Percentiles rank a stretch among this genome's conserved stretches.
Conservation (phyloP, 305 asterid species). For the Vinca major region DNA sequence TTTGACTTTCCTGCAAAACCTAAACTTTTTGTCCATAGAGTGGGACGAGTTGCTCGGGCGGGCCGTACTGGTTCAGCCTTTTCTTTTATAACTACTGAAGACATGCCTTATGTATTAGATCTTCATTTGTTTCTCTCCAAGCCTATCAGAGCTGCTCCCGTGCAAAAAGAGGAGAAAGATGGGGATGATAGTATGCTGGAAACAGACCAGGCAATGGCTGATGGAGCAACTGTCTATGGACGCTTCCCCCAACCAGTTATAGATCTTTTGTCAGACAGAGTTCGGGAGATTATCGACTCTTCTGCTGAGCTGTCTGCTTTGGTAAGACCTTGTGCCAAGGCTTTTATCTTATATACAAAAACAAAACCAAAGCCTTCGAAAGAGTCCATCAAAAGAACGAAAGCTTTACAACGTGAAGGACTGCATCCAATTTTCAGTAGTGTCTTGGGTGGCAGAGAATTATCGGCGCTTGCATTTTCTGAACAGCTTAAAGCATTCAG, state of each 20-base stretch:
- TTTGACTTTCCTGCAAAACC: slow-evolving; percentile 88
- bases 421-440: slow-evolving; percentile 72
- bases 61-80: slow-evolving; percentile 84
- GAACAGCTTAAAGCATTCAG: slow-evolving; percentile 78
- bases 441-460: slow-evolving; percentile 56
- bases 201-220: slow-evolving; percentile 58
- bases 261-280: slow-evolving; percentile 79
- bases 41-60: slow-evolving; percentile 96
- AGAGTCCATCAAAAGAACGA: slow-evolving; percentile 71
- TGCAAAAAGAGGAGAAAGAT: slow-evolving; percentile 72
- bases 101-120: slow-evolving; percentile 72
- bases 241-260: slow-evolving; percentile 77
- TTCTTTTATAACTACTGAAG: slow-evolving; percentile 78
- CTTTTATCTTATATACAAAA: slow-evolving; percentile 60
- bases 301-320: slow-evolving; percentile 60
- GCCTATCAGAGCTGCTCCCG: slow-evolving; percentile 76
- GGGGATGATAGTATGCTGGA: slow-evolving; percentile 47
- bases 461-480: slow-evolving; percentile 82
- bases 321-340: slow-evolving; percentile 53
- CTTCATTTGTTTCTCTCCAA: slow-evolving; percentile 90
- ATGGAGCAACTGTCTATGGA: slow-evolving; percentile 79
- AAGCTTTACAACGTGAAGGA: slow-evolving; percentile 78
- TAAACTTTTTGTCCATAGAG: slow-evolving; percentile 90
- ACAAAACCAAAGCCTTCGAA: slow-evolving; percentile 79
- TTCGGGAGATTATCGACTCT: slow-evolving; percentile 66